Evolutionary conservation across 306 rosid genomes (phyloP).

Genomic region (Fragaria vesca): DNA sequence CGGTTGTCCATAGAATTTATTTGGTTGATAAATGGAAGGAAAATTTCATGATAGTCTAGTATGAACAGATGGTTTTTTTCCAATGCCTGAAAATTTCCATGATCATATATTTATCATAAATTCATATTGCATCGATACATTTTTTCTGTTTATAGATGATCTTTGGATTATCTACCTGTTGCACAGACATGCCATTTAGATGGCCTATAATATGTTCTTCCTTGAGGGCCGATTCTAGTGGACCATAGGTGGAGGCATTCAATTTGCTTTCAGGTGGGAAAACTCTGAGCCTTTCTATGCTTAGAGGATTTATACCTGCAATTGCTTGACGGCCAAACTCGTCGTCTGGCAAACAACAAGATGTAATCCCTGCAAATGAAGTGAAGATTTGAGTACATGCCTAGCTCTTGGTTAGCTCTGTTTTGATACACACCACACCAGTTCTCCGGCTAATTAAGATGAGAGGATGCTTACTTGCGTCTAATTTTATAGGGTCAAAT

Average conservation of each 20-base stretch:
- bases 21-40: slow-evolving; percentile 71
- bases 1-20: slow-evolving; percentile 72
- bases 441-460: neutral
- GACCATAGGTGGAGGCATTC: slow-evolving; percentile 45
- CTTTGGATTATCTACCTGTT: slow-evolving; percentile 3
- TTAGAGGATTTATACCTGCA: slow-evolving; percentile 29
- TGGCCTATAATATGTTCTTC: slow-evolving; percentile 47
- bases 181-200: neutral
- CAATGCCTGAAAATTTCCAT: slow-evolving; percentile 51
- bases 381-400: neutral
- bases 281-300: slow-evolving; percentile 45
- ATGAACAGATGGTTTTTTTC: slow-evolving; percentile 66
- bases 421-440: neutral
- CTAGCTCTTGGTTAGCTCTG: neutral
- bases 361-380: slow-evolving; percentile 29
- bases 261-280: slow-evolving; percentile 52
- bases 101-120: neutral
- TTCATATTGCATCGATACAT: neutral
- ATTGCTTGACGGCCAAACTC: slow-evolving; percentile 47
- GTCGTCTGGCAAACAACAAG: slow-evolving; percentile 32
- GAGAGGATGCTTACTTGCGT: slow-evolving; percentile 11
- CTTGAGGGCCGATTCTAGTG: slow-evolving; percentile 44
- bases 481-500: no score
- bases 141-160: neutral
- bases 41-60: slow-evolving; percentile 74